These are phyloP conservation scores for Leccinum pachyderme DNA, from an alignment of 1,284 basidiomycete species.

Conservation along the genomic window DNA sequence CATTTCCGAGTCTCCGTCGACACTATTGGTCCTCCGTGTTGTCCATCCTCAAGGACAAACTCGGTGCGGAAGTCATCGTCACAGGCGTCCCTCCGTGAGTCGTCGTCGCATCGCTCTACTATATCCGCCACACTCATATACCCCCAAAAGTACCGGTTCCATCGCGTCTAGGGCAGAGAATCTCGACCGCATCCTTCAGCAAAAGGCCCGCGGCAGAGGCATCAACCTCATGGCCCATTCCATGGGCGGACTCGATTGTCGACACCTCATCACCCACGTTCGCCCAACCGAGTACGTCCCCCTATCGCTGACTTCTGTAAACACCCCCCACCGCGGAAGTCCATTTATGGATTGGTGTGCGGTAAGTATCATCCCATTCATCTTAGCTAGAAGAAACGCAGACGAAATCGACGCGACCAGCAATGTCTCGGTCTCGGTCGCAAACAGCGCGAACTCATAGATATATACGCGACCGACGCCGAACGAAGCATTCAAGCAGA, in stretches of 20 bases:
- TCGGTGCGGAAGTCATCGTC: slow-evolving; percentile 94
- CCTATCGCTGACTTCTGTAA: slow-evolving; percentile 85
- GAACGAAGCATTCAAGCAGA: slow-evolving; percentile 14
- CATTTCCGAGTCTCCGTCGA: slow-evolving; percentile 78
- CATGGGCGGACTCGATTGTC: slow-evolving; percentile 96
- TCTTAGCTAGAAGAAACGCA: slow-evolving; percentile 8
- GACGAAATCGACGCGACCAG: slow-evolving; percentile 35
- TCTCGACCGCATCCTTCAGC: slow-evolving; percentile 74
- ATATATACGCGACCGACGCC: neutral
- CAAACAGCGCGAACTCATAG: slow-evolving; percentile 39
- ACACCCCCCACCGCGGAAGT: slow-evolving; percentile 93
- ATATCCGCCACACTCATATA: neutral
- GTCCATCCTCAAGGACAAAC: slow-evolving; percentile 75
- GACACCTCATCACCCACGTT: slow-evolving; percentile 87
- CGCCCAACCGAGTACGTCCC: slow-evolving; percentile 84
- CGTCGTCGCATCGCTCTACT: neutral
- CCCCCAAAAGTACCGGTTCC: slow-evolving; percentile 82
- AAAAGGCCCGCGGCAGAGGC: slow-evolving; percentile 66
- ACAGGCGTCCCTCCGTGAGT: slow-evolving; percentile 89
- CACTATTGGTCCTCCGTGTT: slow-evolving; percentile 97
- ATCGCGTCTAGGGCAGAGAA: slow-evolving; percentile 81
- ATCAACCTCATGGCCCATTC: slow-evolving; percentile 96
- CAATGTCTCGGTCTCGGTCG: slow-evolving; percentile 86
- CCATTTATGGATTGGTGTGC: slow-evolving; percentile 99
- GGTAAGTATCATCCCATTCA: slow-evolving; percentile 42